Evolutionary conservation across 2,329 filamentous ascomycete species (phyloP).

Genomic region (Arthrocladium fulminans): DNA sequence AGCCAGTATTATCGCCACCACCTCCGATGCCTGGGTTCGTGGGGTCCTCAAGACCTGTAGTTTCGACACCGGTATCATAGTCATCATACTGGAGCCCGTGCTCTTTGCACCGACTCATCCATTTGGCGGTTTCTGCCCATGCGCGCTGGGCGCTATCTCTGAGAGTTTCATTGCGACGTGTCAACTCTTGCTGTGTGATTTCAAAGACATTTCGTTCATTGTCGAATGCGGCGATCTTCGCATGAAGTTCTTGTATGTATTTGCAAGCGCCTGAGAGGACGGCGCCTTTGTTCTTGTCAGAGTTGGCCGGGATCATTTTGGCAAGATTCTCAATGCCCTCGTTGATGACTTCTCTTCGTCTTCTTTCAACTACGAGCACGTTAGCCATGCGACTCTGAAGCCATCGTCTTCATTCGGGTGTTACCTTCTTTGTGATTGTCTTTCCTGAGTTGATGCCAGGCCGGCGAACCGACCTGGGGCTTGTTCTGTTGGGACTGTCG

Average conservation of each 20-base stretch:
- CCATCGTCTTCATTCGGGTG: constrained; percentile 22
- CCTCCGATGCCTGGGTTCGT: neutral
- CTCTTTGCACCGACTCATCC: constrained; percentile 39
- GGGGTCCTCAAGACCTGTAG: neutral
- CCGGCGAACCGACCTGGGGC: constrained; percentile 85
- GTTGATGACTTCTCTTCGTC: constrained; percentile 94
- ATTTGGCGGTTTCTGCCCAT: constrained; percentile 70
- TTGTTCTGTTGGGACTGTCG: constrained; percentile 48
- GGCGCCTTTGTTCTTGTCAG: constrained; percentile 95
- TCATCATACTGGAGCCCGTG: constrained; percentile 42
- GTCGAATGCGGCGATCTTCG: constrained; percentile 24
- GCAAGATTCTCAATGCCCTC: constrained; percentile 97
- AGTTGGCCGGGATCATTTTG: constrained; percentile 89
- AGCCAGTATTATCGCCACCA: neutral
- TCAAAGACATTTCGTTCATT: constrained; percentile 39
- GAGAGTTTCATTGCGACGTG: constrained; percentile 87
- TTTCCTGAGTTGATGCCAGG: constrained; percentile 95
- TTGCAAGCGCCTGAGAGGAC: constrained; percentile 88
- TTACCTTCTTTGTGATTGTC: constrained; percentile 98
- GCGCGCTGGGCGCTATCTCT: constrained; percentile 85
- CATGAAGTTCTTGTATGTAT: constrained; percentile 74
- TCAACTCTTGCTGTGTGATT: constrained; percentile 65
- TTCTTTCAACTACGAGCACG: constrained; percentile 66
- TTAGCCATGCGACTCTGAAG: constrained; percentile 1
- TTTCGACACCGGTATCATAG: constrained; percentile 27